Evolutionary conservation across 2,329 filamentous ascomycete genomes (phyloP).

Genomic region (Sclerotinia subarctica): DNA sequence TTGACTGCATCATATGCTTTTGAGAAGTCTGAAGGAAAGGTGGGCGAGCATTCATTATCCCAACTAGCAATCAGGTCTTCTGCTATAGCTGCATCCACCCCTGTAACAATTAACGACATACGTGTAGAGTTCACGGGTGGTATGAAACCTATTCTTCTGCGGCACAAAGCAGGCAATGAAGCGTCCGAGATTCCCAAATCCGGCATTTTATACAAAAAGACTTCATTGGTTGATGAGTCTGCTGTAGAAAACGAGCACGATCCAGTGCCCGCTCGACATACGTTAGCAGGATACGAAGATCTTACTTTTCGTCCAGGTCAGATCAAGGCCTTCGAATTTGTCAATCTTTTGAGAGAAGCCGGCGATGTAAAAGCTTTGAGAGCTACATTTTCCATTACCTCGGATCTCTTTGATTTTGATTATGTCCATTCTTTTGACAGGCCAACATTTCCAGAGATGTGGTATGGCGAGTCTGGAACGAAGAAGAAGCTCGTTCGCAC

Average conservation of each 20-base stretch:
- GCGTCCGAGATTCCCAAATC: not conserved
- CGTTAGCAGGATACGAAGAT: constrained; percentile 55
- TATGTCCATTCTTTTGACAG: constrained; percentile 58
- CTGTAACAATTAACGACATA: constrained; percentile 52
- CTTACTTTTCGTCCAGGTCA: constrained; percentile 65
- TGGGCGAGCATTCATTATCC: constrained; percentile 56
- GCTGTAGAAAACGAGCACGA: not conserved
- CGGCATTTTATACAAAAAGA: constrained; percentile 24
- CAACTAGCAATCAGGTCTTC: constrained; percentile 58
- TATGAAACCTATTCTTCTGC: constrained; percentile 53
- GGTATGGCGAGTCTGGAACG: constrained; percentile 48
- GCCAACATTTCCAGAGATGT: constrained; percentile 45
- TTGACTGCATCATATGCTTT: constrained; percentile 57
- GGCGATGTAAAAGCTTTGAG: constrained; percentile 69
- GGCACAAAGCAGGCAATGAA: constrained; percentile 29
- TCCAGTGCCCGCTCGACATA: constrained; percentile 37
- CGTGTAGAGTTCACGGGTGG: constrained; percentile 56
- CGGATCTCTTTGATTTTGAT: constrained; percentile 63
- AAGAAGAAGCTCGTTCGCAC: constrained; percentile 49
- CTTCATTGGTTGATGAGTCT: constrained; percentile 28
- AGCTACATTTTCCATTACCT: constrained; percentile 60
- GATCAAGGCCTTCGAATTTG: constrained; percentile 67
- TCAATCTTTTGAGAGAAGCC: constrained; percentile 73
- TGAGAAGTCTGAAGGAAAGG: constrained; percentile 55
- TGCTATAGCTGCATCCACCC: constrained; percentile 51